phyloP scores from a whole-genome alignment of 2,329 filamentous ascomycete species.

The Nigrospora oryzae region DNA sequence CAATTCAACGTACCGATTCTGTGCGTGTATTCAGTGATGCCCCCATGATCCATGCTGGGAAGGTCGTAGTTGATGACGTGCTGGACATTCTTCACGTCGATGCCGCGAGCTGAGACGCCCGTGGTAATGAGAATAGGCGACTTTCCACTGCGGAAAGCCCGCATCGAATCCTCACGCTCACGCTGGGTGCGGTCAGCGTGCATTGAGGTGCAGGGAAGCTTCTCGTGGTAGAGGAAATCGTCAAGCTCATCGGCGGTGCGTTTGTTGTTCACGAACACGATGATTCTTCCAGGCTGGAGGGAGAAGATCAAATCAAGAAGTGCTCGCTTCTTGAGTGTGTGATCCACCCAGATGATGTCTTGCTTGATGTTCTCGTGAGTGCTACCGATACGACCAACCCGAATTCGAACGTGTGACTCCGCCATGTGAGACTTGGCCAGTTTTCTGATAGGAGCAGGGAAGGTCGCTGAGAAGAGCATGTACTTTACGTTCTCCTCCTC shows the following conservation, averaged over 20 bases:
- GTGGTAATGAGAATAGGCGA: conserved; percentile 80
- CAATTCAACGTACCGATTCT: conserved; percentile 64
- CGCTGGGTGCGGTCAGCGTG: conserved; percentile 80
- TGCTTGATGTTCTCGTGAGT: conserved; percentile 79
- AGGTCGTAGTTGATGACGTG: conserved; percentile 94
- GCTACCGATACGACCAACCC: conserved; percentile 79
- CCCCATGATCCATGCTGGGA: conserved; percentile 65
- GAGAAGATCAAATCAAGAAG: conserved; percentile 66
- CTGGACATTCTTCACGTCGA: conserved; percentile 79
- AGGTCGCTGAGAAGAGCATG: conserved; percentile 92
- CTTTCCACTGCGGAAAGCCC: conserved; percentile 68
- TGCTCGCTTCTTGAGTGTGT: conserved; percentile 57
- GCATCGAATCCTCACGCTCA: conserved; percentile 87
- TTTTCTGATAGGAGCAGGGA: conserved; percentile 70
- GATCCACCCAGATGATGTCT: conserved; percentile 59
- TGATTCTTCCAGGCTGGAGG: conserved; percentile 64
- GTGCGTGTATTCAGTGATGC: conserved; percentile 88
- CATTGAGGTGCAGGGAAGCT: conserved; percentile 78
- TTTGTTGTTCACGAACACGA: conserved; percentile 87
- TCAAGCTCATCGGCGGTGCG: conserved; percentile 73
- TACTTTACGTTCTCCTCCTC: conserved; percentile 62
- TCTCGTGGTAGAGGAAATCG: conserved; percentile 75
- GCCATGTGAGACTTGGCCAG: conserved; percentile 71
- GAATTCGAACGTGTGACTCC: conserved; percentile 67
- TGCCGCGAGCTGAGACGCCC: conserved; percentile 76